Evolutionary conservation across 495 filamentous ascomycete species (phyloP).

Genomic region (Tuber brumale): DNA sequence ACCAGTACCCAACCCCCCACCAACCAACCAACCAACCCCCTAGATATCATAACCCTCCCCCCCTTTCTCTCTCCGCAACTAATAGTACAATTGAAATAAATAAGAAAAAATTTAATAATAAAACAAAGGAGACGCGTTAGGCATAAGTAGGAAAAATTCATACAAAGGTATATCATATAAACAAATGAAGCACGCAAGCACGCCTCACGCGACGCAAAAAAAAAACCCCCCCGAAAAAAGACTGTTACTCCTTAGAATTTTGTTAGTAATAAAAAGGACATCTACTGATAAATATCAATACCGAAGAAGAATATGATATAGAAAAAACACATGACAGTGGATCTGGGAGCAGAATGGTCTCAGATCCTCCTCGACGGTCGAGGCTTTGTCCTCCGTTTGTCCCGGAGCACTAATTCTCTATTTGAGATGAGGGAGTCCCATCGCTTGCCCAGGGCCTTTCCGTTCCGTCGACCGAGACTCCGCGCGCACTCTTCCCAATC

Average conservation of each 20-base stretch:
- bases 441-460: slow-evolving; percentile 59
- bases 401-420: slow-evolving; percentile 29
- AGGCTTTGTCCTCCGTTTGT: slow-evolving; percentile 28
- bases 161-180: slow-evolving; percentile 1
- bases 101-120: background rate
- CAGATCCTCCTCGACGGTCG: slow-evolving; percentile 15
- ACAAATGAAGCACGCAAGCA: background rate
- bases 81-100: background rate
- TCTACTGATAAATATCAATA: slow-evolving; percentile 6
- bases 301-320: background rate
- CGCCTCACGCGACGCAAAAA: background rate
- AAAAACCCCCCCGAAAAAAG: background rate
- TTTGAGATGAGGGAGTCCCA: slow-evolving; percentile 50
- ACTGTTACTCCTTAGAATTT: background rate
- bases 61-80: background rate
- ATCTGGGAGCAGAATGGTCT: background rate
- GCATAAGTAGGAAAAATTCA: background rate
- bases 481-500: slow-evolving; percentile 77
- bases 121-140: slow-evolving; percentile 6
- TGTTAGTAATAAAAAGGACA: background rate
- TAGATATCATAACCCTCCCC: background rate
- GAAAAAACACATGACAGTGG: background rate
- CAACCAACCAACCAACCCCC: slow-evolving; percentile 7
- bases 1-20: background rate
- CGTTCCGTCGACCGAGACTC: slow-evolving; percentile 57